Conservation (phyloP, 306 rosid species). For the Rubus idaeus region DNA sequence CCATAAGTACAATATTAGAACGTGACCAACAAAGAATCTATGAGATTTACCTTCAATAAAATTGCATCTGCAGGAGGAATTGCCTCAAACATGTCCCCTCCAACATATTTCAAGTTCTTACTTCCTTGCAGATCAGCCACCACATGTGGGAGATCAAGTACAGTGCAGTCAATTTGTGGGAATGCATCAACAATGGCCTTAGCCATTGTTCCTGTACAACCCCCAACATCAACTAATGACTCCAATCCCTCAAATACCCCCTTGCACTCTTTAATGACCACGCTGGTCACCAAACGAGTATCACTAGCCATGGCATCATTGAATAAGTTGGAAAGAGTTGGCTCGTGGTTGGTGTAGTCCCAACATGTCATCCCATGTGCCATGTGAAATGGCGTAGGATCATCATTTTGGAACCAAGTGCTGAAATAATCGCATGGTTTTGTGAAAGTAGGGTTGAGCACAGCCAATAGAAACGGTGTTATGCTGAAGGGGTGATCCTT, state of each 20-base stretch:
- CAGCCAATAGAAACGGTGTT: slow-evolving; percentile 1
- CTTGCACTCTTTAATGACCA: too few relatives aligned
- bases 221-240: too few relatives aligned
- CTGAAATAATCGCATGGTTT: slow-evolving; percentile 32
- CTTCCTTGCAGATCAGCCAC: slow-evolving; percentile 31
- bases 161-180: slow-evolving; percentile 7
- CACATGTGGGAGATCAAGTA: slow-evolving; percentile 51
- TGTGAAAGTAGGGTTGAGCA: slow-evolving; percentile 21
- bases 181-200: slow-evolving; percentile 37
- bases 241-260: too few relatives aligned
- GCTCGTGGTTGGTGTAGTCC: slow-evolving; percentile 30
- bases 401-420: slow-evolving; percentile 38
- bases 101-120: slow-evolving; percentile 29
- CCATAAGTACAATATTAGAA: too few relatives aligned
- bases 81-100: slow-evolving; percentile 47
- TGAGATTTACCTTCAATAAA: slow-evolving; percentile 37
- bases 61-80: slow-evolving; percentile 45
- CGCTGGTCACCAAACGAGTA: too few relatives aligned
- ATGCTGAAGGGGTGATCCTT: slow-evolving; percentile 17
- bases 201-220: slow-evolving; percentile 40
- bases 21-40: too few relatives aligned
- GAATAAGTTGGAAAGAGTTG: slow-evolving; percentile 10
- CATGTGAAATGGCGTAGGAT: slow-evolving; percentile 4
- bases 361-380: slow-evolving; percentile 36
- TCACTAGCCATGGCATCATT: slow-evolving; percentile 43